A percentile compares a stretch with the other conserved stretches of the same genome.
phyloP scores from a whole-genome alignment of 2,329 filamentous ascomycete genomes.

The Colletotrichum sp. region DNA sequence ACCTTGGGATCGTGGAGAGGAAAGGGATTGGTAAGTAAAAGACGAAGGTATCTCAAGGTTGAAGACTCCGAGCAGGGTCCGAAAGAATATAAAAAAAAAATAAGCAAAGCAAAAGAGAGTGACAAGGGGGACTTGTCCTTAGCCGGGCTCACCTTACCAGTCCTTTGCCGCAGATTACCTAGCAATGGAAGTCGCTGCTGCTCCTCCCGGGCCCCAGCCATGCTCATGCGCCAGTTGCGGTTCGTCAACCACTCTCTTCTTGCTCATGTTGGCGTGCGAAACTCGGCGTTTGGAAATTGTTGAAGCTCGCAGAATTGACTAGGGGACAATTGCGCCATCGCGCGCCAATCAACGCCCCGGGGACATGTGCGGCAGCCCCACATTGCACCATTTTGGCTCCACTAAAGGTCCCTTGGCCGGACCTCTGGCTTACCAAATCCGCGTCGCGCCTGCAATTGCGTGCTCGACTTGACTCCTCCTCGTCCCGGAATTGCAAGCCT shows the following conservation, averaged over 20 bases:
- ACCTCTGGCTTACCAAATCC: constrained; percentile 15
- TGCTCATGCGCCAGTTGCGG: neutral
- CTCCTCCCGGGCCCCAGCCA: neutral
- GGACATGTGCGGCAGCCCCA: neutral
- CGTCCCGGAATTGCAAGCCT: constrained; percentile 9
- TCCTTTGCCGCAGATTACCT: neutral
- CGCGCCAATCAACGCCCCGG: constrained; percentile 4
- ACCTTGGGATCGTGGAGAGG: neutral
- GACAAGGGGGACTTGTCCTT: neutral
- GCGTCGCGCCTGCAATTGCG: constrained; percentile 14
- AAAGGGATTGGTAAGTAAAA: neutral
- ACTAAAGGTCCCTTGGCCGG: constrained; percentile 6
- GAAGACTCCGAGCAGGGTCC: constrained; percentile 14
- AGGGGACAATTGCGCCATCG: constrained; percentile 22
- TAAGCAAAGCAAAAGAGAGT: neutral
- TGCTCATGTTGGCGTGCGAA: constrained; percentile 15
- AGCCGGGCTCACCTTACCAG: constrained; percentile 2
- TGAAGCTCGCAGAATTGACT: constrained; percentile 20
- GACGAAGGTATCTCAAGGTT: neutral
- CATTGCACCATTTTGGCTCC: constrained; percentile 19
- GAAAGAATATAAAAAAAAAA: constrained; percentile 13
- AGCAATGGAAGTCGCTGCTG: neutral
- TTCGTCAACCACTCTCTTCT: neutral
- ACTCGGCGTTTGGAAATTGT: constrained; percentile 22
- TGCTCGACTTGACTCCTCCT: constrained; percentile 8